Conservation (phyloP, 164 flowering plant genomes). For the Aristolochia californica region DNA sequence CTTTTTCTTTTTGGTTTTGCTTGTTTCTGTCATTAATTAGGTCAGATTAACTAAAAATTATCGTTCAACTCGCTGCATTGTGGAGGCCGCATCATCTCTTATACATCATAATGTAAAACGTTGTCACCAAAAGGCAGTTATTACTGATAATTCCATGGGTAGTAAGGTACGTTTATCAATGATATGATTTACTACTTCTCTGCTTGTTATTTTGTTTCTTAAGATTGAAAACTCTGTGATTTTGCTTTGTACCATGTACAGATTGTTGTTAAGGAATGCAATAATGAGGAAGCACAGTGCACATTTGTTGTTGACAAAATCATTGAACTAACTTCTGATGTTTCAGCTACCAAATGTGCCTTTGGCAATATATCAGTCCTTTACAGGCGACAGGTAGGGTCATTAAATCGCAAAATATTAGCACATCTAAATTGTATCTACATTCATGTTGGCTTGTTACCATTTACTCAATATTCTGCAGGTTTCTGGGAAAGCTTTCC, state of each 20-base stretch:
- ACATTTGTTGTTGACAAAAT: constrained; percentile 85
- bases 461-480: constrained; percentile 9
- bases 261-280: constrained; percentile 77
- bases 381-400: constrained; percentile 80
- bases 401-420: too few relatives aligned
- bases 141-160: constrained; percentile 74
- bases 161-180: constrained; percentile 41
- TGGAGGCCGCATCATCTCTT: constrained; percentile 88
- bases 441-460: not conserved
- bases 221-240: too few relatives aligned
- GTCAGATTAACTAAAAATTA: constrained; percentile 70
- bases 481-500: constrained; percentile 84
- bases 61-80: constrained; percentile 82
- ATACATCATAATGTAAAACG: constrained; percentile 60
- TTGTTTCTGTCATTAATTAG: constrained; percentile 27
- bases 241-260: constrained; percentile 15
- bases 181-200: not conserved
- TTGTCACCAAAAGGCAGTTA: constrained; percentile 47
- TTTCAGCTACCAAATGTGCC: constrained; percentile 30
- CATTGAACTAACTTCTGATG: constrained; percentile 39
- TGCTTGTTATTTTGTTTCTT: not conserved
- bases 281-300: constrained; percentile 83
- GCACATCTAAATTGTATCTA: constrained; percentile 4
- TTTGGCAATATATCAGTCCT: constrained; percentile 76
- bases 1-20: constrained; percentile 1